phyloP scores from a whole-genome alignment of 192 early-diverging fungal genomes.

The Backusella australiensis region DNA sequence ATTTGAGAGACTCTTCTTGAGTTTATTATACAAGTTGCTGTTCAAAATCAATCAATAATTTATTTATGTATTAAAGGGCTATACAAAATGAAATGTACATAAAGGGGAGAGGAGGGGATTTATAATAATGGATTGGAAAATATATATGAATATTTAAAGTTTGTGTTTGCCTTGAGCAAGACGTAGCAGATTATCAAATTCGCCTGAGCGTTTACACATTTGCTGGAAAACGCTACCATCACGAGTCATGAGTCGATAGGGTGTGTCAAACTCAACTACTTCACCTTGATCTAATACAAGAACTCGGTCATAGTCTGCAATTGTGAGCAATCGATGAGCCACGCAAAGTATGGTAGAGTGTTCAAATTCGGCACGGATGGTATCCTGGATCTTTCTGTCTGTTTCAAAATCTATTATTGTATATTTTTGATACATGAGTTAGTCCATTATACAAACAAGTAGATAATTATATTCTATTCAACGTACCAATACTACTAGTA shows the following conservation, averaged over 20 bases:
- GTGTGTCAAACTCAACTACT: not conserved
- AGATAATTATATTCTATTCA: no score
- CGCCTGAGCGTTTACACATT: not conserved
- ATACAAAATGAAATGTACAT: not conserved
- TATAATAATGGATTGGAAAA: not conserved
- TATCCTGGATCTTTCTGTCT: not conserved
- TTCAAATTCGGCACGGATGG: not conserved
- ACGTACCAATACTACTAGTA: conserved; percentile 43
- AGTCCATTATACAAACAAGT: no score
- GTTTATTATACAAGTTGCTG: no score
- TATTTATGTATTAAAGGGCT: not conserved
- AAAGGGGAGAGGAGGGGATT: not conserved
- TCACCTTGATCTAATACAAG: not conserved
- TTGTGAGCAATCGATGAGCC: not conserved
- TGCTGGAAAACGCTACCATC: not conserved
- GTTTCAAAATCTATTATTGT: not conserved
- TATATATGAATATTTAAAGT: not conserved
- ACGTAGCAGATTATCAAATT: not conserved
- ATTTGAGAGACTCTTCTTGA: no score
- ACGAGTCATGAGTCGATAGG: not conserved
- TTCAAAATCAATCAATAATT: no score
- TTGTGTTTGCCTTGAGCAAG: not conserved
- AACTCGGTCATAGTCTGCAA: not conserved
- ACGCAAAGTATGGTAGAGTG: not conserved
- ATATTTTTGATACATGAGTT: no score